Evolutionary conservation across 2,329 filamentous ascomycete species (phyloP).

Genomic region (Penicillium glabrum): DNA sequence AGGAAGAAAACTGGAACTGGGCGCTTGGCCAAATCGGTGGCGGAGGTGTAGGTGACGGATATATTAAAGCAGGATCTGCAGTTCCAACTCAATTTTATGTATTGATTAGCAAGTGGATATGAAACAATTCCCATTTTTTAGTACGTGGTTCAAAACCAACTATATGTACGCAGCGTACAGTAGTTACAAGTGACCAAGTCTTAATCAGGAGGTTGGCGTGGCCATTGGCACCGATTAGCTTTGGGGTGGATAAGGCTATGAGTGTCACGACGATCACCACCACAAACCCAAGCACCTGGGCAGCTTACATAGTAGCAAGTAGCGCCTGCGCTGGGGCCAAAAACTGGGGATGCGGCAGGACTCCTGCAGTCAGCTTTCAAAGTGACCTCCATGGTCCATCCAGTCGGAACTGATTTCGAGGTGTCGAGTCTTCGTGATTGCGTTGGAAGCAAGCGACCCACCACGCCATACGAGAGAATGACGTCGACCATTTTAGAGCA

Average conservation of each 20-base stretch:
- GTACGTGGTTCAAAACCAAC: neutral
- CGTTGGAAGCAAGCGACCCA: slow-evolving; percentile 6
- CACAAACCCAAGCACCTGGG: neutral
- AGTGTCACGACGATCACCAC: neutral
- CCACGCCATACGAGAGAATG: slow-evolving; percentile 23
- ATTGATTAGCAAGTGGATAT: neutral
- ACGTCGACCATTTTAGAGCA: slow-evolving; percentile 22
- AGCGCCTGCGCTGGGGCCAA: slow-evolving; percentile 1
- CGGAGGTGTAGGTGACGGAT: neutral
- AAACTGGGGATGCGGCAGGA: slow-evolving; percentile 8
- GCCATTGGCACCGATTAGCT: neutral
- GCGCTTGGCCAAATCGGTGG: neutral
- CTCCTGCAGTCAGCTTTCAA: slow-evolving; percentile 21
- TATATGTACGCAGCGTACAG: neutral
- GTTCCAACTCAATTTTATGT: neutral
- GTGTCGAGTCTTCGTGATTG: slow-evolving; percentile 8
- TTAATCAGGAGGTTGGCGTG: neutral
- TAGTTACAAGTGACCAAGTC: neutral
- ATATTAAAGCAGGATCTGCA: neutral
- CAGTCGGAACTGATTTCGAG: slow-evolving; percentile 24
- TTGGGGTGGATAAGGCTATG: neutral
- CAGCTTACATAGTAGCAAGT: neutral
- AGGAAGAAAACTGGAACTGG: neutral
- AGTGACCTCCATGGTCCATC: slow-evolving; percentile 19
- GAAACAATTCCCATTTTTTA: no score